phyloP scores from a whole-genome alignment of 345 rosid genomes.

The Cardamine resedifolia region DNA sequence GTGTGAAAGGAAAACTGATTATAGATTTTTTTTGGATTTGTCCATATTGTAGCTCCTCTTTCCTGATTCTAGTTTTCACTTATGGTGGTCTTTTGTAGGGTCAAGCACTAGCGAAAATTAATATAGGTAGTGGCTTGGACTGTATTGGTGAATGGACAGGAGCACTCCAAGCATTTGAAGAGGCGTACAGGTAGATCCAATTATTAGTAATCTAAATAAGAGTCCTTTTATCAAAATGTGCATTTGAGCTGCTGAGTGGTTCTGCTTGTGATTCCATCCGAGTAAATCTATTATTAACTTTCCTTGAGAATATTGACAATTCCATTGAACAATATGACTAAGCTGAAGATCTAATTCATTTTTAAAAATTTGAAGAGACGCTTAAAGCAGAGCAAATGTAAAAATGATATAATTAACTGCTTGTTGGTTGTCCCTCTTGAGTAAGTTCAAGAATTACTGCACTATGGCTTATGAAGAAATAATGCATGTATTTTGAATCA shows the following conservation, averaged over 20 bases:
- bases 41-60: conserved; percentile 11
- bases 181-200: conserved; percentile 63
- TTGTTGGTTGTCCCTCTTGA: not conserved
- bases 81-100: conserved; percentile 57
- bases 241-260: conserved; percentile 10
- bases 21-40: not conserved
- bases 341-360: not conserved
- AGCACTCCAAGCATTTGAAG: conserved; percentile 75
- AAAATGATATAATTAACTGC: not conserved
- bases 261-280: conserved; percentile 10
- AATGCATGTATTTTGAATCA: not conserved
- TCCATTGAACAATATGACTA: conserved; percentile 10
- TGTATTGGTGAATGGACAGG: conserved; percentile 66
- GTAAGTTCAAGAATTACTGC: not conserved
- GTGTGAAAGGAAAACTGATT: conserved; percentile 7
- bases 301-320: not conserved
- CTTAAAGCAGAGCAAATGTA: conserved; percentile 8
- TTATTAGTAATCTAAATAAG: not conserved
- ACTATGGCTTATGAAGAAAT: not conserved
- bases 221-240: conserved; percentile 11
- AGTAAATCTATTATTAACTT: conserved; percentile 2
- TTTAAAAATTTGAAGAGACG: not conserved
- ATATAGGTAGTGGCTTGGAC: conserved; percentile 77
- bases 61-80: conserved; percentile 29
- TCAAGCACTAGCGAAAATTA: conserved; percentile 80